phyloP scores from a whole-genome alignment of 805 yeast genomes.

The Saccharomycopsis fodiens region DNA sequence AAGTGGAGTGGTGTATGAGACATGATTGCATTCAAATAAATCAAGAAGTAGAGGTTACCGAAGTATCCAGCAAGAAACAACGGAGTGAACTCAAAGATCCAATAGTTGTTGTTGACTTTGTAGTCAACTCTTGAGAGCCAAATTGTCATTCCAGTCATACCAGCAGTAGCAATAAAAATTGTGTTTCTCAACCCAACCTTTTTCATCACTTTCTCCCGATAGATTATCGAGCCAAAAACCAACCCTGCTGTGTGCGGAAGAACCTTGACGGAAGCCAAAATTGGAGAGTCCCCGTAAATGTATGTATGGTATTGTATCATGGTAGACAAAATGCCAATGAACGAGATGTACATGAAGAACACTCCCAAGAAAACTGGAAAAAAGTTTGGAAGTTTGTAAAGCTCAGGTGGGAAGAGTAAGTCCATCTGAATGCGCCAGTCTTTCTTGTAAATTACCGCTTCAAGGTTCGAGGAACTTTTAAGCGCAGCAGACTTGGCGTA shows the following conservation, averaged over 20 bases:
- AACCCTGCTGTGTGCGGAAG: constrained; percentile 30
- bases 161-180: neutral
- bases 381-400: neutral
- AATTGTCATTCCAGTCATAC: no score
- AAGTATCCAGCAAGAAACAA: no score
- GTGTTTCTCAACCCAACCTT: constrained; percentile 22
- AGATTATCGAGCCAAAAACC: constrained; percentile 25
- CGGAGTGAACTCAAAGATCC: constrained; percentile 15
- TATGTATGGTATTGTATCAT: neutral
- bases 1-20: constrained; percentile 33
- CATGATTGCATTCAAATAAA: constrained; percentile 28
- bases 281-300: constrained; percentile 27
- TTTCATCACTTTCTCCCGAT: constrained; percentile 22
- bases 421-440: no score
- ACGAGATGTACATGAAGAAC: neutral
- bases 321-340: neutral
- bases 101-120: constrained; percentile 1
- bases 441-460: no score
- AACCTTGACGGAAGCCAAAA: constrained; percentile 31
- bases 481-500: neutral
- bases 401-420: neutral
- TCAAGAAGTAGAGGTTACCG: constrained; percentile 29
- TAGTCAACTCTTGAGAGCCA: constrained; percentile 13
- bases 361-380: neutral
- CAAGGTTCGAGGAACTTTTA: no score